Base-by-base conservation (phyloP, 164 flowering plant genomes). In the Pachysandra terminalis region DNA sequence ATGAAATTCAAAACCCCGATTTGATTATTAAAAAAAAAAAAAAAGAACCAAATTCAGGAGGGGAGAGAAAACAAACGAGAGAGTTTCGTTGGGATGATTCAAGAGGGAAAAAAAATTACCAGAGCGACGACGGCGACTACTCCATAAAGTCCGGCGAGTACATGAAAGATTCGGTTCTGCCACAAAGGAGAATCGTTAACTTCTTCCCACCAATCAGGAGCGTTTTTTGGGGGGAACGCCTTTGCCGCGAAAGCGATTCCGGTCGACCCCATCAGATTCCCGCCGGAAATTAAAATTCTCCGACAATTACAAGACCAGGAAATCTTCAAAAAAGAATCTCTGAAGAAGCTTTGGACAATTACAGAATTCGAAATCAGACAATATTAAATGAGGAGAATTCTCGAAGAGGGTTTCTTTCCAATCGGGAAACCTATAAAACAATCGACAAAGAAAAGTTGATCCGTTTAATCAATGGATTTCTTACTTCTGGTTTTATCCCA, bases 141-240 rank as follows among this genome's bases (percentile, higher is more conserved):
- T 14, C 85, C 98, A 56, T 85, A 93, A 40, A 91, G 87, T 1
- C 73, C 89, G 27, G 93, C 82, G 65, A 93, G 94, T 48, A 81
- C 61, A 70, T 86, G 86, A 68, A 87, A 93, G 59, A 88, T 84
- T 23, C 91, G 88, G 74, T 86, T 83, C 77, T 93, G 98, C 97
- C 97, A 93, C 5, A 79, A 12, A 14, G 73, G 63, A 0, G 98
- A 91, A 2, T 79, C 62, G 69, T 93, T 90, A 9, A 87, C 71
- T 0, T 86, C 82, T 2, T 84, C 71, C 98, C 98, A 93, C 98
- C 98, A 93, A 70, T 59, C 80, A 5, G 78, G 72, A 7, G 91
- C 86, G 21, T 76, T 77, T 53, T 32, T 78, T 15, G 88, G 65
- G 26, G 62, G 71, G 65, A 58, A 68, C 45, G 85, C 76, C 61